A percentile compares a stretch with the other conserved stretches of the same genome.
Conservation (phyloP, 2,329 filamentous ascomycete genomes). For the Fusarium sp. region DNA sequence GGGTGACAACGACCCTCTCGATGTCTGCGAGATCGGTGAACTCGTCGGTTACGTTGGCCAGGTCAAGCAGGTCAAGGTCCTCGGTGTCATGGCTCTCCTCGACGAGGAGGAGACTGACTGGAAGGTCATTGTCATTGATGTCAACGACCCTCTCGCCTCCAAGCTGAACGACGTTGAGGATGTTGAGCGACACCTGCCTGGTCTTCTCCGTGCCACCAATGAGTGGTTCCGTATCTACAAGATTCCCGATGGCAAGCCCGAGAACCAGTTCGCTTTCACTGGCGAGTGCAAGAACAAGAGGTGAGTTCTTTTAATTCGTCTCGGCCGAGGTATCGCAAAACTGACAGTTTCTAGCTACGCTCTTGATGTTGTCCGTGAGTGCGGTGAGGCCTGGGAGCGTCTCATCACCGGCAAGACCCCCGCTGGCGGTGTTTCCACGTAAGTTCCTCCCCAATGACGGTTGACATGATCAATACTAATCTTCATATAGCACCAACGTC, state of each 20-base stretch:
- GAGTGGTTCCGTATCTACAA: constrained; percentile 99
- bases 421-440: constrained; percentile 84
- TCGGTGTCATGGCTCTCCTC: constrained; percentile 98
- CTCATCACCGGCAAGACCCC: constrained; percentile 91
- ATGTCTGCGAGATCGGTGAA: constrained; percentile 99
- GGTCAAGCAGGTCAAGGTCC: constrained; percentile 99
- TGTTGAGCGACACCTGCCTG: constrained; percentile 97
- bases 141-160: constrained; percentile 94
- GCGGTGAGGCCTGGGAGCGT: constrained; percentile 96
- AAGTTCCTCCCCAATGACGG: constrained; percentile 58
- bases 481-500: constrained; percentile 77
- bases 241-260: constrained; percentile 99
- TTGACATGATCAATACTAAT: constrained; percentile 47
- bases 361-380: constrained; percentile 95
- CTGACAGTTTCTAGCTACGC: constrained; percentile 74
- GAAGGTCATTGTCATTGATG: constrained; percentile 99
- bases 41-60: constrained; percentile 95
- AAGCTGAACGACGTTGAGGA: constrained; percentile 99
- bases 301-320: constrained; percentile 58
- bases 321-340: constrained; percentile 1
- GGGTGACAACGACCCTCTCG: constrained; percentile 98
- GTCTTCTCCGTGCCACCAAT: constrained; percentile 96
- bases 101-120: constrained; percentile 99
- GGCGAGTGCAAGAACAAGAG: constrained; percentile 99
- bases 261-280: constrained; percentile 99